Evolutionary conservation across 2,329 filamentous ascomycete species (phyloP).

Genomic region (Ophiostoma himal-ulmi): DNA sequence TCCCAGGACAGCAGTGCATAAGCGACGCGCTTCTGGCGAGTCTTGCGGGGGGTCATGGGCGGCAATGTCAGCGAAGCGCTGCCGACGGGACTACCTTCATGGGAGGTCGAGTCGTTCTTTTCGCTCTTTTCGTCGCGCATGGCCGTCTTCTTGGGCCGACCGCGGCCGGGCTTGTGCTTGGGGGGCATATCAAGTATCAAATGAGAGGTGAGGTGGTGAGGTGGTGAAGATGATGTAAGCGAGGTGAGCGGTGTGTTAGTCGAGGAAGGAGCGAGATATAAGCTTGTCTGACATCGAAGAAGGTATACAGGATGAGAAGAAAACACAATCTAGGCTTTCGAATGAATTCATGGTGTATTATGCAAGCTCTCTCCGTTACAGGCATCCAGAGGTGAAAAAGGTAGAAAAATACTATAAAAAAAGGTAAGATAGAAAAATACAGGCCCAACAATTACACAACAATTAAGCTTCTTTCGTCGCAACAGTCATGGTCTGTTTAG

Average conservation of each 20-base stretch:
- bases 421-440: background rate
- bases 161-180: constrained; percentile 15
- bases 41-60: constrained; percentile 7
- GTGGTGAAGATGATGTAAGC: constrained; percentile 7
- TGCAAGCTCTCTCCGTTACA: constrained; percentile 3
- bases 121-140: constrained; percentile 10
- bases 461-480: constrained; percentile 2
- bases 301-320: background rate
- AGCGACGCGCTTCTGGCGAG: constrained; percentile 21
- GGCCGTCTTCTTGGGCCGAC: constrained; percentile 19
- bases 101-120: background rate
- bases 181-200: constrained; percentile 7
- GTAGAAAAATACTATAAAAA: constrained; percentile 8
- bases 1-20: constrained; percentile 47
- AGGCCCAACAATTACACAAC: background rate
- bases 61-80: constrained; percentile 24
- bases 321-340: constrained; percentile 6
- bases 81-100: background rate
- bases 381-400: background rate
- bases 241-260: background rate
- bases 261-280: constrained; percentile 1
- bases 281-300: background rate
- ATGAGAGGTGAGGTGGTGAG: background rate
- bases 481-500: background rate
- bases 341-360: background rate